Percentiles rank a stretch among this genome's conserved stretches.
phyloP scores from a whole-genome alignment of 768 basidiomycete genomes.

The Amyloporia xantha region DNA sequence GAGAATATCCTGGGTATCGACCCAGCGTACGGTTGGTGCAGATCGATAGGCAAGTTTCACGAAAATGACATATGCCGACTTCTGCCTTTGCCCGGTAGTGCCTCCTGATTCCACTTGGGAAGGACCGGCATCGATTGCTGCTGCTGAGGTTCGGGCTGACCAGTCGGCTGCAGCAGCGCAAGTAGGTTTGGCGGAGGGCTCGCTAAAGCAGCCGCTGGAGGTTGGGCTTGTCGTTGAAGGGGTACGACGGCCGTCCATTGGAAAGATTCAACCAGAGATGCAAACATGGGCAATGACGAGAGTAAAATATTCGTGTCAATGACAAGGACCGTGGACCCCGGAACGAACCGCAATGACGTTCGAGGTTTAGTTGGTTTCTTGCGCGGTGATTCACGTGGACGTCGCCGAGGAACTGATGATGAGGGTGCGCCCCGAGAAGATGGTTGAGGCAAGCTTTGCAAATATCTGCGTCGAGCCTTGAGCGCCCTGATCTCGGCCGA shows the following conservation, averaged over 20 bases:
- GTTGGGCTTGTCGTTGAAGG: too few species aligned
- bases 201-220: too few species aligned
- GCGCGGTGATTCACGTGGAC: conserved; percentile 24
- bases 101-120: too few species aligned
- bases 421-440: conserved; percentile 29
- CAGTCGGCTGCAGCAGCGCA: too few species aligned
- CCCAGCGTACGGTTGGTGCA: too few species aligned
- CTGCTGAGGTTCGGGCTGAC: too few species aligned
- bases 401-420: conserved; percentile 19
- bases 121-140: too few species aligned
- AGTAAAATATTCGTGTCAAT: conserved; percentile 94
- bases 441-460: conserved; percentile 57
- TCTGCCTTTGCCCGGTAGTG: too few species aligned
- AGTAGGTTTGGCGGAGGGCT: too few species aligned
- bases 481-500: conserved; percentile 70
- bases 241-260: conserved; percentile 89
- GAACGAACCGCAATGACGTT: conserved; percentile 50
- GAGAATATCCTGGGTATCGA: too few species aligned
- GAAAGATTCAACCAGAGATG: conserved; percentile 69
- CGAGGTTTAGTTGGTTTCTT: conserved; percentile 24
- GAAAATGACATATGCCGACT: too few species aligned
- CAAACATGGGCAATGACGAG: conserved; percentile 68
- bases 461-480: conserved; percentile 73
- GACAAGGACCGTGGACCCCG: conserved; percentile 87
- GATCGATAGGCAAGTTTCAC: too few species aligned